Evolutionary conservation across 1,284 basidiomycete species (phyloP), one percentile per base, ranked within the genome.

Genomic region (Trichosporon sp.): DNA sequence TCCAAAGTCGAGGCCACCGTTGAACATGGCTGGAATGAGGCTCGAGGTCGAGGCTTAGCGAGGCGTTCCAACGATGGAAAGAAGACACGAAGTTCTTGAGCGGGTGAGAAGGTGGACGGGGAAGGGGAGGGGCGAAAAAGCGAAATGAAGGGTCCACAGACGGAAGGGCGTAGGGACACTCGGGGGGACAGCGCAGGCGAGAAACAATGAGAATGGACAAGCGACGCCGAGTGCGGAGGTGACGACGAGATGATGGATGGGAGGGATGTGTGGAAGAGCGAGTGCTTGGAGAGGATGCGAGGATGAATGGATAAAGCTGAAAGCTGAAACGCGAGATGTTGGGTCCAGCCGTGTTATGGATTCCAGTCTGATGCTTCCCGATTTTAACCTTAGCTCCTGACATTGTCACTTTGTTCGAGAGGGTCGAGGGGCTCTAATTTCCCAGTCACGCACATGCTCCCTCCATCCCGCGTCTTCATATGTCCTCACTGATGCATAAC

Each of bases 1-100:
- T 53, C 77, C 73, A 1, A 75, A 47, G 65, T 80, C 74, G 65
- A 79, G 74, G n/a, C 77, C 76, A 51, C 75, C 72, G 69, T 74
- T 70, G 62, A 74, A 72, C 76, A 78, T 76, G 66, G 68, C 68
- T 65, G 25, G 65, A 35, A n/a, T 53, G 23, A 51, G 63, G 53
- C 63, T 27, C 42, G 62, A 44, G 42, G 62, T 42, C 53, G 60
- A 31, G 65, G 47, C 44, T 38, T 35, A 42, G 13, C 23, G 15
- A 66, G 42, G 25, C 38, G 35, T 32, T 44, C 23, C 15, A 27
- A 15, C 34, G 62, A 53, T 35, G 64, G 32, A 25, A 13, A 34
- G 64, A 34, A 31, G 51, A 64, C 8, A 47, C 7, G 42, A 64
- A 25, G 38, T 47, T n/a, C 34, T 27, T 6, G n/a, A 23, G 38